Conservation (phyloP, 768 basidiomycete genomes). For the Lyophyllum atratum region DNA sequence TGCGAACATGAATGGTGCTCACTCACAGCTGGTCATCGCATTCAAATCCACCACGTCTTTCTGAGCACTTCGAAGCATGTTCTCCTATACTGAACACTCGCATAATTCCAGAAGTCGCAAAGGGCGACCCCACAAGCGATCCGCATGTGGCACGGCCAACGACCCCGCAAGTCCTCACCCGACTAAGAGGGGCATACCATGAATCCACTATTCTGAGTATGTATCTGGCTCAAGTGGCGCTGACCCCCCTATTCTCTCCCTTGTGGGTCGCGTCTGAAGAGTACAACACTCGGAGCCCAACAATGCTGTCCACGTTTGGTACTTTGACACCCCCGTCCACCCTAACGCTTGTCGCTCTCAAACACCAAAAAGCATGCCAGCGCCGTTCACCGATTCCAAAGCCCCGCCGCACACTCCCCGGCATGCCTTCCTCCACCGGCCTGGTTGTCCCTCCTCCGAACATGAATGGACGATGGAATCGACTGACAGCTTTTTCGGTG, state of each 20-base stretch:
- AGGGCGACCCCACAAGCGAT: too few relatives aligned
- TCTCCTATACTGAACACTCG: too few relatives aligned
- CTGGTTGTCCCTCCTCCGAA: slow-evolving; percentile 6
- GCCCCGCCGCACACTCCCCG: not conserved
- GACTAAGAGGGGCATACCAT: not conserved
- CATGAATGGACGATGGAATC: slow-evolving; percentile 3
- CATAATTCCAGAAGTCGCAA: too few relatives aligned
- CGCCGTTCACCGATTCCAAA: not conserved
- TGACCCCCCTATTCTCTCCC: not conserved
- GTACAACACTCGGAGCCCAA: not conserved
- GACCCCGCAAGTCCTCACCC: not conserved
- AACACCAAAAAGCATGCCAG: not conserved
- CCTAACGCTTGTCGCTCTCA: not conserved
- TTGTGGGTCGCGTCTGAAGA: not conserved
- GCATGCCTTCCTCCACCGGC: not conserved
- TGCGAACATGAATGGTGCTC: too few relatives aligned
- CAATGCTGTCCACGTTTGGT: too few relatives aligned
- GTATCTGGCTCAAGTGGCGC: not conserved
- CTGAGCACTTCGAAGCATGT: too few relatives aligned
- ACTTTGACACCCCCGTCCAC: not conserved
- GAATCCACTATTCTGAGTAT: not conserved
- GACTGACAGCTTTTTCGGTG: slow-evolving; percentile 8
- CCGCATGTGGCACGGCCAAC: not conserved
- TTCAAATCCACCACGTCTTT: too few relatives aligned
- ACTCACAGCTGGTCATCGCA: too few relatives aligned